These are phyloP conservation scores for Murraya koenigii DNA, from an alignment of 345 rosid species.

Conservation along the genomic window DNA sequence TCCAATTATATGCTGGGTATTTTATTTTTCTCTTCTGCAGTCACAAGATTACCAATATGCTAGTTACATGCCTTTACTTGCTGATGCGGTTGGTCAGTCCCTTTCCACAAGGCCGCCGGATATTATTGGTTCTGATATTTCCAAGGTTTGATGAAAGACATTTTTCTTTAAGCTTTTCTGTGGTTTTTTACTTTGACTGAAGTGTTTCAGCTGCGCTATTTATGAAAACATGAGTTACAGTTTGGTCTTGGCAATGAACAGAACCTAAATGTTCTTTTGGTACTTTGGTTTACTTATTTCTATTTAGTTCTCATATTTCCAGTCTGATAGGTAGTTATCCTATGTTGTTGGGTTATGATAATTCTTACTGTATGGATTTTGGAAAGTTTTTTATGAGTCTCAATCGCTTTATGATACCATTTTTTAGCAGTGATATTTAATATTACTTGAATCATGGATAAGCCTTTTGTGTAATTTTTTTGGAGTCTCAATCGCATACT, in stretches of 20 bases:
- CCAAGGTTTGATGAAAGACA: slow-evolving; percentile 65
- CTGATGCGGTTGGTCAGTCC: slow-evolving; percentile 95
- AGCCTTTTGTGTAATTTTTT: neutral
- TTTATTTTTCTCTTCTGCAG: slow-evolving; percentile 33
- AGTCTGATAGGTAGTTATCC: neutral
- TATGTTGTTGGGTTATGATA: neutral
- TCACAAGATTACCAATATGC: slow-evolving; percentile 34
- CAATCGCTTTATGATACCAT: neutral
- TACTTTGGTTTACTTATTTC: neutral
- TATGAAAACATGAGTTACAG: neutral
- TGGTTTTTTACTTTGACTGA: neutral
- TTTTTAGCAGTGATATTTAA: neutral
- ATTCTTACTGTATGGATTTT: neutral
- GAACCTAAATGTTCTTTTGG: neutral
- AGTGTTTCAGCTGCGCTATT: neutral
- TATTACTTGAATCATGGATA: neutral
- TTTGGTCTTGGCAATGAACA: neutral
- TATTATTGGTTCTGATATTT: slow-evolving; percentile 79
- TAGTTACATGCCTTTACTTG: slow-evolving; percentile 48
- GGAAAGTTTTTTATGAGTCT: neutral
- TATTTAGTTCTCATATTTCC: neutral
- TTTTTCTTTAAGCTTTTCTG: neutral
- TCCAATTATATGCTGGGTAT: slow-evolving; percentile 28
- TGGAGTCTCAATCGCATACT: neutral
- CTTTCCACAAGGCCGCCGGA: slow-evolving; percentile 97